Evolutionary conservation across 2,329 filamentous ascomycete species (phyloP), one percentile per base, ranked within the genome.

Genomic region (Pyrenochaeta sp.): DNA sequence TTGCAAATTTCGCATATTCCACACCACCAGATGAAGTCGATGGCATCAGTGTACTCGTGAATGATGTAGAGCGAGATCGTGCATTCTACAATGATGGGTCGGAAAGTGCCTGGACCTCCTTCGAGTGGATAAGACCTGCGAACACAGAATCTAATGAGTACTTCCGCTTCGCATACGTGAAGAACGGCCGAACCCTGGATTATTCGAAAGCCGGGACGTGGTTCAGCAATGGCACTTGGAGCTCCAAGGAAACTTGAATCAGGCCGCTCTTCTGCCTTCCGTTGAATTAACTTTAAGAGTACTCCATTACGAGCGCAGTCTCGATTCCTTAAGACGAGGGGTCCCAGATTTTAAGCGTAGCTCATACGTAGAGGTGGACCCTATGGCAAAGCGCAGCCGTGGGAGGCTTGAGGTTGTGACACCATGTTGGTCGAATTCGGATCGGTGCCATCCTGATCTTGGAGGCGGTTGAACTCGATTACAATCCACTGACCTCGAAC

Each of bases 41-140:
- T 67, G 92, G 91, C 15, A 85, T 95, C 59, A 92, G 89, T 72
- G 84, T 94, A 19, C 80, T 95, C 0, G 90, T 95, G 60, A 95
- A 96, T 68, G 92, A 96, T 68, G 91, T 96, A 1, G 92, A 96
- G 77, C 82, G 91, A 5, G 58, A 54, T 36, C 70, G 73, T n/a
- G 52, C 54, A 10, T 75, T 75, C 56, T 65, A 61, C 24, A 66
- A 69, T n/a, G 63, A 68, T 22, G 62, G 50, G 19, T 28, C 53
- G 19, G 45, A 61, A 40, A 59, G 52, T 5, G 25, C 48, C 27
- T 45, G 25, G 30, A 52, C 42, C 12, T 39, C 36, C 5, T 75
- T 73, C 42, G 48, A 64, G 44, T 75, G 72, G 73, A 48, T n/a
- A 2, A 81, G 88, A 55, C 79, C 84, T n/a, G 72, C 59, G 19